Evolutionary conservation across 2,329 filamentous ascomycete genomes (phyloP), one percentile per base, ranked within the genome.

Genomic region (Diaporthe citri): DNA sequence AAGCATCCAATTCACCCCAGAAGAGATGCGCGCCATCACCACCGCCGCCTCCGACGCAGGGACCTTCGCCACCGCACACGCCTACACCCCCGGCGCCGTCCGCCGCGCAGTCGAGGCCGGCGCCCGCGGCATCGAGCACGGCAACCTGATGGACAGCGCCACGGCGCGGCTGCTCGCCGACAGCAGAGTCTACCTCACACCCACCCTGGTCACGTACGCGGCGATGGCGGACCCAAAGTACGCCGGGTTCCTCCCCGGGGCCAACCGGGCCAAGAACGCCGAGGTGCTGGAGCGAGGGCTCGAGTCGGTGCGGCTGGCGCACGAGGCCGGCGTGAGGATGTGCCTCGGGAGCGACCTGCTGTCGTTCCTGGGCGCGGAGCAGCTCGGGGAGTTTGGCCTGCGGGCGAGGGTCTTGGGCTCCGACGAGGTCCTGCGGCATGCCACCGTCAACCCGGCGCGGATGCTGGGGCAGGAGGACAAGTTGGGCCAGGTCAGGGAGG

Each of bases 1-100:
- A 10, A 85, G 87, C 77, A 81, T 88, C 20, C 90, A 92, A 79
- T 92, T 91, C 80, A 89, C 89, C 0, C 82, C 85, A 0, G 87
- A 86, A 41, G 88, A 90, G 79, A 87, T 90, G 64, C 80, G 81
- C 31, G 87, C 88, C 1, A 88, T 90, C 41, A 82, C 84, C 0
- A 83, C 82, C 15, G 85, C 85, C 12, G 88, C 87, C 0, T 79
- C 76, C 5, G 84, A 87, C 71, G 79, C 81, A 1, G 83, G 83
- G 0, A 88, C 86, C 0, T 88, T 86, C 75, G 87, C 88, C 1
- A 89, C 88, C 0, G 85, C 86, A 2, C 88, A 90, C 76, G 86
- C 86, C 1, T 89, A 90, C 77, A 89, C 87, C 0, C 84, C 86
- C 1, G 75, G 81, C 55, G 84, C 87, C 0, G 89, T 90, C 52